These are phyloP conservation scores for Kwoniella bestiolae DNA, from an alignment of 768 basidiomycete genomes.

Conservation along the genomic window DNA sequence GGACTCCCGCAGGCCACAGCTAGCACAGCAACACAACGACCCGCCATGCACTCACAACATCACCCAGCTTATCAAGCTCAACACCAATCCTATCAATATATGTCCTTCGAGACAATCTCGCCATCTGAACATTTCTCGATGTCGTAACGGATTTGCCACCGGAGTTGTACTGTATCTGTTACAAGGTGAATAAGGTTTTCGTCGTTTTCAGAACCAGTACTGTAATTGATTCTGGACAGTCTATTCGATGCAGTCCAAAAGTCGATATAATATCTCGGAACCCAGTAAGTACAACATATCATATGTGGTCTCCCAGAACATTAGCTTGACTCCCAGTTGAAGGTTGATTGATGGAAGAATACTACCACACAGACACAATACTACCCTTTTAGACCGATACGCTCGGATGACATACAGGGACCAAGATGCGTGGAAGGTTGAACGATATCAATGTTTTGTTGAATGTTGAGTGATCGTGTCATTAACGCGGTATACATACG, in stretches of 20 bases:
- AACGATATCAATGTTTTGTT: neutral
- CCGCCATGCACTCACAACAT: constrained; percentile 8
- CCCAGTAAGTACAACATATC: too few relatives aligned
- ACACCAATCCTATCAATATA: constrained; percentile 32
- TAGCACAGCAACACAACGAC: too few relatives aligned
- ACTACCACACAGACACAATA: too few relatives aligned
- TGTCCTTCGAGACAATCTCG: constrained; percentile 32
- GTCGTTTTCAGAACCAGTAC: too few relatives aligned
- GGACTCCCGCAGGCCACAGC: too few relatives aligned
- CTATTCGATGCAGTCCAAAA: too few relatives aligned
- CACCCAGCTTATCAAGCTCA: constrained; percentile 19
- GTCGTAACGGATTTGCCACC: neutral
- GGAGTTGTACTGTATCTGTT: neutral
- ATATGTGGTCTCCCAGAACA: too few relatives aligned
- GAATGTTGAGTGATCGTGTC: neutral
- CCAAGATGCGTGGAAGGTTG: neutral
- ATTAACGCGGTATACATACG: neutral
- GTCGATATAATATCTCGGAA: too few relatives aligned
- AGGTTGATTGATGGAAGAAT: neutral
- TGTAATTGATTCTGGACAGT: too few relatives aligned
- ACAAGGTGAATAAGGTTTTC: neutral
- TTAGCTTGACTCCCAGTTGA: too few relatives aligned
- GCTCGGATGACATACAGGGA: neutral
- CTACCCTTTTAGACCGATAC: neutral
- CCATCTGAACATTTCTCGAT: constrained; percentile 28